These are phyloP conservation scores for Fabrea salina DNA, from an alignment of 169 alveolate species.

Conservation along the genomic window DNA sequence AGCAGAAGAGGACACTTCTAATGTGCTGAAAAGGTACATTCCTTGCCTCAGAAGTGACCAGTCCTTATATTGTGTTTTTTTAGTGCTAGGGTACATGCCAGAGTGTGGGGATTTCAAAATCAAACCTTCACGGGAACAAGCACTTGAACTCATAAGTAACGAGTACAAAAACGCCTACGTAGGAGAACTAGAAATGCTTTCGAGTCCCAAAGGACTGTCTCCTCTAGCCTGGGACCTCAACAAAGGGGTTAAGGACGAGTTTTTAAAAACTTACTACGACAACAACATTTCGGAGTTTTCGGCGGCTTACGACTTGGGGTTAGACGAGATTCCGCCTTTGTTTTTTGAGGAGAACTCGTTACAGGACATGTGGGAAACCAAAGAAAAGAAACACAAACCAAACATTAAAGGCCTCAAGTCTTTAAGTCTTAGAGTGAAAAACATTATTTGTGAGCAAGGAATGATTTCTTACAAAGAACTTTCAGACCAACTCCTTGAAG, in stretches of 20 bases:
- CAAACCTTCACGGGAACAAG: not conserved
- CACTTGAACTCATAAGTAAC: not conserved
- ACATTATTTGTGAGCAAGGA: not conserved
- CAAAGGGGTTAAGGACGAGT: not conserved
- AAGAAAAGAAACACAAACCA: too few relatives aligned
- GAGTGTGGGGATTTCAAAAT: not conserved
- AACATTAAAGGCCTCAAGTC: conserved; percentile 2
- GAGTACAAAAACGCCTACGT: not conserved
- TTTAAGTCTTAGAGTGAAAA: not conserved
- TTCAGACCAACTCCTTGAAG: conserved; percentile 15
- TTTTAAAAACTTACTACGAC: conserved; percentile 19
- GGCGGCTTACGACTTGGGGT: conserved; percentile 1
- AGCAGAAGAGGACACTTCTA: not conserved
- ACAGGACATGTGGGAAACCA: not conserved
- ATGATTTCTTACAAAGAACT: conserved; percentile 23
- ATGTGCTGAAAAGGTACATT: not conserved
- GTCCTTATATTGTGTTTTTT: not conserved
- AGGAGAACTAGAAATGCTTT: not conserved
- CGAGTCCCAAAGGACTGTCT: not conserved
- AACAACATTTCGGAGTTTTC: not conserved
- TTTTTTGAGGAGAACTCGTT: not conserved
- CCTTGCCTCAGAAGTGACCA: not conserved
- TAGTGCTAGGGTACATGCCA: conserved; percentile 18
- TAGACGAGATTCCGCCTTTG: not conserved
- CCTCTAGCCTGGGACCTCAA: not conserved